Evolutionary conservation across 441 rosid genomes (phyloP), one percentile per base, ranked within the genome.

Genomic region (Mallotus japonicus): DNA sequence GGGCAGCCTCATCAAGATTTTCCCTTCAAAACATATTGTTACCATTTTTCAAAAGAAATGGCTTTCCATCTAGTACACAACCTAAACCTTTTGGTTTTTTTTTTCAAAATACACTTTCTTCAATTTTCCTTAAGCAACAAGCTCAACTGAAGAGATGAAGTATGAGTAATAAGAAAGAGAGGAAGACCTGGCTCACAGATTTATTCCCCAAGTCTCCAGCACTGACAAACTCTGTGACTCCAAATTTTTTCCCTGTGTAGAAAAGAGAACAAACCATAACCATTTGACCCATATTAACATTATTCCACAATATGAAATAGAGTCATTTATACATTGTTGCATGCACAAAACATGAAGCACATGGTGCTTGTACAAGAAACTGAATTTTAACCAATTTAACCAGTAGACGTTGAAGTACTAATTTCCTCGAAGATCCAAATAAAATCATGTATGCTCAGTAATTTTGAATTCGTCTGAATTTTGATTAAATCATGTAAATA

Each of bases 141-240:
- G 16, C 62, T 58, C 37, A 28, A 58, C 12, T 28, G 32, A 24
- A 24, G 28, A 24, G 28, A 24, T 24, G 28, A 2, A 57, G 55
- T 6, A 60, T 60, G 49, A 60, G 24, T 17, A 13, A 20, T 47
- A 60, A 59, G 57, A 60, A 32, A 51, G 55, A 19, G 60, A 50
- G 63, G 51, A 49, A 70, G 65, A 90, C 96, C 93, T 90, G 86
- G 81, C 92, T 84, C 70, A 85, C 77, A 34, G 92, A 72, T 75
- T 79, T 87, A 65, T 85, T 73, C 11, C 76, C 87, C 11, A 74
- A 59, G 49, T 83, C 85, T 79, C 69, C 84, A 42, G 91, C 62
- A 76, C 82, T 82, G 72, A 93, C 83, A 75, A 90, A 93, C 44
- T 92, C 97, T 4, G 89, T 85, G 59, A 90, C 76, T 56, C 93